A percentile compares a stretch with the other conserved stretches of the same genome.
These are phyloP conservation scores for Eucalyptus dawsonii DNA, from an alignment of 345 rosid genomes.

Conservation along the genomic window DNA sequence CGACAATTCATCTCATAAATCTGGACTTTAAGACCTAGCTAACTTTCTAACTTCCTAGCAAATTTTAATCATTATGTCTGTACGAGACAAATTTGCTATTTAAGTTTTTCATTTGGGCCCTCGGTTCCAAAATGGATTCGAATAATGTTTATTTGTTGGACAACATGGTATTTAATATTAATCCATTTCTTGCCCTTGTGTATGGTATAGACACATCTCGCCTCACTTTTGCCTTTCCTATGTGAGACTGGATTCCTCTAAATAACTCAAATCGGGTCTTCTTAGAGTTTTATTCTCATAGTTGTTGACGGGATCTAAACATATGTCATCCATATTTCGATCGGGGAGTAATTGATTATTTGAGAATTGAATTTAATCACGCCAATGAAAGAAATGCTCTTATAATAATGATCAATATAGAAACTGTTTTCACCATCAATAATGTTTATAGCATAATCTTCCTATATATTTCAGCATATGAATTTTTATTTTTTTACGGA, in stretches of 20 bases:
- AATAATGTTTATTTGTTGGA: background rate
- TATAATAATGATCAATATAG: background rate
- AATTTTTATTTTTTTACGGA: no score
- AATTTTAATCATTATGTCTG: background rate
- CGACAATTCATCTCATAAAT: background rate
- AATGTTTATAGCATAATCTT: background rate
- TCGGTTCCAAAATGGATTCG: background rate
- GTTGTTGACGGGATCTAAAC: background rate
- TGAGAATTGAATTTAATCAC: background rate
- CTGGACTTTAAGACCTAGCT: background rate
- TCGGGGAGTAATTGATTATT: background rate
- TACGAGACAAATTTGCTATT: no score
- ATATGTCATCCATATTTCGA: background rate
- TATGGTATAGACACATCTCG: background rate
- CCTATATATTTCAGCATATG: background rate
- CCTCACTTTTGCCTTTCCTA: background rate
- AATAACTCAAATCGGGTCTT: background rate
- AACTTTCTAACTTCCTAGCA: background rate
- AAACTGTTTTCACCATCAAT: background rate
- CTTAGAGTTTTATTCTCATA: background rate
- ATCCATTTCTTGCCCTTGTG: background rate
- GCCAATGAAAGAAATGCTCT: background rate
- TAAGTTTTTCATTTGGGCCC: background rate
- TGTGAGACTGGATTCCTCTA: background rate
- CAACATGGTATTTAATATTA: background rate